A percentile compares a stretch with the other conserved stretches of the same genome.
Conservation (phyloP, 1,139 yeast genomes). For the Diutina pseudorugosa region DNA sequence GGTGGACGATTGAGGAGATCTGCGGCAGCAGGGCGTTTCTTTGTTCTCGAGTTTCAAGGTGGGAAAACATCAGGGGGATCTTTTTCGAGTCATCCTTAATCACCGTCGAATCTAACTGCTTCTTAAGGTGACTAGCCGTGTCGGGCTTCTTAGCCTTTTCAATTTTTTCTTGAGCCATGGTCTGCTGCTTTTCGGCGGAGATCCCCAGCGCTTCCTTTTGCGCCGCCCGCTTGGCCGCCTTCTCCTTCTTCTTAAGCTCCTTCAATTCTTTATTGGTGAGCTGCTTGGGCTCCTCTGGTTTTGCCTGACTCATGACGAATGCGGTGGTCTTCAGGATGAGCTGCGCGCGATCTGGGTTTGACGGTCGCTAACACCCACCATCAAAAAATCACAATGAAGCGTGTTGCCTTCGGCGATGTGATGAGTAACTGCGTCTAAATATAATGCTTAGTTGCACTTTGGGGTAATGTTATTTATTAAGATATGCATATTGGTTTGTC, state of each 20-base stretch:
- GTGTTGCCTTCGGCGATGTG: too few relatives aligned
- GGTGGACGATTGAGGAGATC: conserved; percentile 69
- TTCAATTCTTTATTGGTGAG: conserved; percentile 75
- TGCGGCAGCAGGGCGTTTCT: conserved; percentile 55
- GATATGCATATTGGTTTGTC: too few relatives aligned
- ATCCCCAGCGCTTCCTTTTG: conserved; percentile 45
- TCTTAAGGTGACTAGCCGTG: conserved; percentile 40
- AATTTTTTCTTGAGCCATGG: conserved; percentile 27
- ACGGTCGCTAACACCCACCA: neutral
- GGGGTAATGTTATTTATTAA: too few relatives aligned
- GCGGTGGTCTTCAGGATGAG: neutral
- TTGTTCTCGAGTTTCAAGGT: conserved; percentile 75
- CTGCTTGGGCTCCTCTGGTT: conserved; percentile 11
- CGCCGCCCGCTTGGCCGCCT: conserved; percentile 77
- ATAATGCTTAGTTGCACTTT: too few relatives aligned
- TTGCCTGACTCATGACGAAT: neutral
- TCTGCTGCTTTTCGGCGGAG: conserved; percentile 29
- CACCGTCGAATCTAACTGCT: conserved; percentile 42
- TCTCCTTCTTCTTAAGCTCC: conserved; percentile 78
- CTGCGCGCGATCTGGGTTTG: neutral
- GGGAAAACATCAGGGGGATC: conserved; percentile 66
- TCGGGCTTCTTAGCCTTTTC: conserved; percentile 22
- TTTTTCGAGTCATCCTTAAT: conserved; percentile 32
- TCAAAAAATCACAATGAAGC: too few relatives aligned
- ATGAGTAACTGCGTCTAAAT: too few relatives aligned